Percentiles rank a stretch among this genome's conserved stretches.
Evolutionary conservation across 1,284 basidiomycete genomes (phyloP).

Genomic region (Pyrrhoderma noxium): DNA sequence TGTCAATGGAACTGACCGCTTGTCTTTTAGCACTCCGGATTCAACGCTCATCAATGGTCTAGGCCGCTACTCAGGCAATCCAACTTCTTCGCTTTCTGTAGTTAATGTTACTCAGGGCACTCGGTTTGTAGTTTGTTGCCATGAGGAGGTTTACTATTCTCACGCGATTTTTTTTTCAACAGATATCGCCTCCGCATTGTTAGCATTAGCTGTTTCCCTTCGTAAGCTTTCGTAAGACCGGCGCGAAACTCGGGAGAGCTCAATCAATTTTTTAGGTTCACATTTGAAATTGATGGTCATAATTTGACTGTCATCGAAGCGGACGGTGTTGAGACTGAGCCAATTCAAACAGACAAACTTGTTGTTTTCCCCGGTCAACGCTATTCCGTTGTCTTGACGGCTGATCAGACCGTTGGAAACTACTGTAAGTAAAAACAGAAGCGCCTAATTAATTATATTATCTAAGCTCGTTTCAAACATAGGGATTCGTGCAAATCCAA

Average conservation of each 20-base stretch:
- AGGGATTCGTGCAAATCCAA: slow-evolving; percentile 22
- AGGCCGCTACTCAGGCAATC: slow-evolving; percentile 28
- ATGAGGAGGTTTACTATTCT: neutral
- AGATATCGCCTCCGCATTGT: slow-evolving; percentile 19
- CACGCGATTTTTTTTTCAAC: neutral
- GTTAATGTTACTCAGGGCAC: slow-evolving; percentile 21
- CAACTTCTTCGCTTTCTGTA: slow-evolving; percentile 23
- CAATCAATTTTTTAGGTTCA: slow-evolving; percentile 28
- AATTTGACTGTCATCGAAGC: slow-evolving; percentile 41
- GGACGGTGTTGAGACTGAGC: slow-evolving; percentile 38
- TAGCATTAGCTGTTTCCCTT: slow-evolving; percentile 18
- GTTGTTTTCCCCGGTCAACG: slow-evolving; percentile 33
- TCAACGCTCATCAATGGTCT: slow-evolving; percentile 47
- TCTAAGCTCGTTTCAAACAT: neutral
- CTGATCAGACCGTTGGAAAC: slow-evolving; percentile 30
- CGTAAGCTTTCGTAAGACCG: slow-evolving; percentile 11
- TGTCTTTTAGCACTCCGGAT: slow-evolving; percentile 26
- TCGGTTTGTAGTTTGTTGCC: slow-evolving; percentile 2
- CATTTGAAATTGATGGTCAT: slow-evolving; percentile 42
- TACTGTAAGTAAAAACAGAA: slow-evolving; percentile 35
- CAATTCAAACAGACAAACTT: slow-evolving; percentile 31
- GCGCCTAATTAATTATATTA: neutral
- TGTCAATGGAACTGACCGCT: neutral
- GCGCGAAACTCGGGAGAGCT: neutral
- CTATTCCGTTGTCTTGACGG: slow-evolving; percentile 32